Conservation (phyloP, 495 filamentous ascomycete species). For the Penicillium goetzii region DNA sequence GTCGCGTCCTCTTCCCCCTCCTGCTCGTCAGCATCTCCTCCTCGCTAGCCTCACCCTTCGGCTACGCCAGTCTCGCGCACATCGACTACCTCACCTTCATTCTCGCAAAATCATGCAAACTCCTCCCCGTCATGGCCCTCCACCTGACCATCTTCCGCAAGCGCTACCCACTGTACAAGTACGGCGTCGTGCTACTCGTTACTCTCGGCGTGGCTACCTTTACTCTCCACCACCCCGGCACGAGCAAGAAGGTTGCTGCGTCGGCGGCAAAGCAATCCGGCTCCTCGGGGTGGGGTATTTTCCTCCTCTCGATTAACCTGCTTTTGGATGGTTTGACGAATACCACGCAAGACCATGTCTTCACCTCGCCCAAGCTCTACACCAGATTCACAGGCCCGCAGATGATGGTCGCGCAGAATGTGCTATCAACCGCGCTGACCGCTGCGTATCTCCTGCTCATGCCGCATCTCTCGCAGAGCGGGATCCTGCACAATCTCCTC, state of each 20-base stretch:
- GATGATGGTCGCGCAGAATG: conserved; percentile 99
- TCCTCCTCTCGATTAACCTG: conserved; percentile 87
- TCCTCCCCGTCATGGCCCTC: conserved; percentile 95
- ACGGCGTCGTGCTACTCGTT: conserved; percentile 86
- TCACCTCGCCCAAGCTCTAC: conserved; percentile 61
- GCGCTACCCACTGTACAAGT: conserved; percentile 94
- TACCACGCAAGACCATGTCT: conserved; percentile 95
- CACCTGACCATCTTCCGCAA: conserved; percentile 91
- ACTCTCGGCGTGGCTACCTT: conserved; percentile 93
- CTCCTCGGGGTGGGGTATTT: conserved; percentile 75
- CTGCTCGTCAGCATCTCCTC: conserved; percentile 83
- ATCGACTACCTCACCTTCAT: conserved; percentile 99
- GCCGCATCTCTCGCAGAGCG: conserved; percentile 73
- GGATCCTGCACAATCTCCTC: conserved; percentile 68
- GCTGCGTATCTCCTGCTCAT: conserved; percentile 72
- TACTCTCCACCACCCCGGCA: conserved; percentile 79
- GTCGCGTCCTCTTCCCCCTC: conserved; percentile 74
- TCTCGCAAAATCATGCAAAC: conserved; percentile 96
- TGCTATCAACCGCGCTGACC: conserved; percentile 78
- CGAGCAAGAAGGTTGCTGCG: conserved; percentile 67
- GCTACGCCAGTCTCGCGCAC: conserved; percentile 89
- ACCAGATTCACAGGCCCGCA: conserved; percentile 84
- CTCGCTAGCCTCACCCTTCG: conserved; percentile 89
- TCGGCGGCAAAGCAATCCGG: conserved; percentile 48
- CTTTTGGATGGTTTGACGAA: conserved; percentile 96